Conservation (phyloP, 2,329 filamentous ascomycete species). For the Fusarium sp. region DNA sequence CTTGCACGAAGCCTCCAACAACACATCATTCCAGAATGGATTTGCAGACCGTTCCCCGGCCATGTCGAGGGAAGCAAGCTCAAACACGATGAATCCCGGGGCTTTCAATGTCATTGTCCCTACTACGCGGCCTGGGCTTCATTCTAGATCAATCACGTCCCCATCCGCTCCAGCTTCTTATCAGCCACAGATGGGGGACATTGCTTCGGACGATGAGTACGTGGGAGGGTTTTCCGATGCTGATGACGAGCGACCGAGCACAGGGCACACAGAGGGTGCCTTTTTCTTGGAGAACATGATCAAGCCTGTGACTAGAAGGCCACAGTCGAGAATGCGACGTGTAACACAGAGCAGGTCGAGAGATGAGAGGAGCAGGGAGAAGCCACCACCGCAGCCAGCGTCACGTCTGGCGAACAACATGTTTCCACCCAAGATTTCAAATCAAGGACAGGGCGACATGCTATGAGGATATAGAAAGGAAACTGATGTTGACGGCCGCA, state of each 20-base stretch:
- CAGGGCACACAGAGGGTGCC: constrained; percentile 57
- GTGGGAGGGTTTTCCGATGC: constrained; percentile 83
- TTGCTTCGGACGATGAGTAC: constrained; percentile 82
- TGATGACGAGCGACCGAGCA: constrained; percentile 67
- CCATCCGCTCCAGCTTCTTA: constrained; percentile 72
- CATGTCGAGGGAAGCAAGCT: constrained; percentile 69
- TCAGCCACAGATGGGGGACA: constrained; percentile 67
- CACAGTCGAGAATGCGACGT: constrained; percentile 57
- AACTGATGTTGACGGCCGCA: background rate
- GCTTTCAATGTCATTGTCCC: constrained; percentile 62
- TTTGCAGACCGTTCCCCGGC: constrained; percentile 80
- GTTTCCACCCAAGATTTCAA: constrained; percentile 48
- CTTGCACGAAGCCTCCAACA: constrained; percentile 84
- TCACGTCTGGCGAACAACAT: constrained; percentile 55
- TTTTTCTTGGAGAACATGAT: constrained; percentile 73
- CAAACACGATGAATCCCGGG: constrained; percentile 72
- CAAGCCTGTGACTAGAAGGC: constrained; percentile 67
- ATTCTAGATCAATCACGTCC: constrained; percentile 86
- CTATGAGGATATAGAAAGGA: constrained; percentile 38
- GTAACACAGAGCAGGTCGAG: constrained; percentile 49
- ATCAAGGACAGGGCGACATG: constrained; percentile 53
- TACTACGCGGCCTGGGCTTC: constrained; percentile 72
- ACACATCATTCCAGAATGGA: constrained; percentile 87
- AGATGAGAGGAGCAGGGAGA: constrained; percentile 50
- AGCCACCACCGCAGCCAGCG: constrained; percentile 54